These are phyloP conservation scores for Oidium heveae DNA, from an alignment of 2,329 filamentous ascomycete genomes.

Conservation along the genomic window DNA sequence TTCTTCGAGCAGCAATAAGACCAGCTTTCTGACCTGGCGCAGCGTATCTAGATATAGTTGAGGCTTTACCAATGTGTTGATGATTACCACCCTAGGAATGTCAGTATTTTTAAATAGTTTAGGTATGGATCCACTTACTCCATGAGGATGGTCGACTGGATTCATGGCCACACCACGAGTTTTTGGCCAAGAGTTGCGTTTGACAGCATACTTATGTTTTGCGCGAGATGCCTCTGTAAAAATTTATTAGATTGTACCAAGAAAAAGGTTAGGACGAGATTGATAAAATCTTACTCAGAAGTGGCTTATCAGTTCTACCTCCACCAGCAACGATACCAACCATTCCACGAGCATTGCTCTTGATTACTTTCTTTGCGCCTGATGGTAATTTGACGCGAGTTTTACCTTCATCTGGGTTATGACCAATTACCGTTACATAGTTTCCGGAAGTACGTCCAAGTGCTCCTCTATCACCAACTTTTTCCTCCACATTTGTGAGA, in stretches of 20 bases:
- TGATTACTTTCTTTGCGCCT: constrained; percentile 96
- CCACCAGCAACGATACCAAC: constrained; percentile 98
- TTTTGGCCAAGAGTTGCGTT: constrained; percentile 99
- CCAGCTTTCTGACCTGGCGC: constrained; percentile 98
- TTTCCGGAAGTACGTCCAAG: constrained; percentile 95
- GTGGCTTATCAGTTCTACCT: constrained; percentile 98
- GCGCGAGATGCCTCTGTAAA: constrained; percentile 81
- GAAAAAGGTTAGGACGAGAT: neutral
- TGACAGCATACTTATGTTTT: constrained; percentile 99
- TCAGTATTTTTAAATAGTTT: constrained; percentile 17
- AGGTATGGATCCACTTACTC: constrained; percentile 21
- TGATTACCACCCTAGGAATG: constrained; percentile 59
- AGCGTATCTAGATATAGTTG: constrained; percentile 95
- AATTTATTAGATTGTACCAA: neutral
- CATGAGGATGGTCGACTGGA: constrained; percentile 96
- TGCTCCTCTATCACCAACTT: constrained; percentile 85
- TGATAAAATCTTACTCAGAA: constrained; percentile 46
- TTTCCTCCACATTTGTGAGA: constrained; percentile 97
- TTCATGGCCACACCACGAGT: constrained; percentile 99
- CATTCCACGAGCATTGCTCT: constrained; percentile 84
- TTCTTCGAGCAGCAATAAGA: constrained; percentile 99
- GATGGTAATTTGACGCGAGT: constrained; percentile 98
- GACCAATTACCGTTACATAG: constrained; percentile 94
- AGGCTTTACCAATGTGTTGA: constrained; percentile 91
- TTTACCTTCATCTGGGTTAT: constrained; percentile 98